Evolutionary conservation across 805 yeast species (phyloP), one percentile per base, ranked within the genome.

Genomic region (Yarrowia bubula): DNA sequence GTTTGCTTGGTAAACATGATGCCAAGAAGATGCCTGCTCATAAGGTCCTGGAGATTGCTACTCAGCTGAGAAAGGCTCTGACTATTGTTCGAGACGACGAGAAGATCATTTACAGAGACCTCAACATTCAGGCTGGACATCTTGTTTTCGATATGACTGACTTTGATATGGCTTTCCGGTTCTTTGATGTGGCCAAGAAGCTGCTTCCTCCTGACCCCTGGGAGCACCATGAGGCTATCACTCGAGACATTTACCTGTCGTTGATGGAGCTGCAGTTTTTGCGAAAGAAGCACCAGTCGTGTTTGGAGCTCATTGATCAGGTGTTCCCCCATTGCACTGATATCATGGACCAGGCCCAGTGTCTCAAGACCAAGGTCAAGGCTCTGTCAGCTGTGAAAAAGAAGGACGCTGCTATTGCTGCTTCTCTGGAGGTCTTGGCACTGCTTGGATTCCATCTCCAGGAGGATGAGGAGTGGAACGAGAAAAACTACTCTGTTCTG

Each of bases 71-170:
- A 17, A 69, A 71, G 22, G 79, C 84, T 1, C 73, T 70, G 48
- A 71, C 75, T 9, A 72, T 74, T 11, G 79, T 74, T 2, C 60
- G 67, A 38, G 67, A 68, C 1, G 77, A 76, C 4, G 85, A 83
- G 42, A 64, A 66, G 18, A 72, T 72, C 6, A 73, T 72, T 0
- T 83, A 79, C 64, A 66, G 77, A 14, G 77, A 76, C 2, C 78
- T 80, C 6, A 69, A 82, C 44, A 73, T 78, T 4, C 73, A 74
- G 18, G 83, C 85, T 0, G 84, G 84, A 1, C 74, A 75, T 60
- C 74, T 74, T 65, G 82, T 84, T 0, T 78, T 79, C 51, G 77
- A 78, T 10, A 76, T 79, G 10, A 80, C 77, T 55, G 83, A 81
- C 67, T 75, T 78, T 65, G 72, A 71, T 32, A 70, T 78, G 46